Percentiles rank a stretch among this genome's conserved stretches.
phyloP scores from a whole-genome alignment of 163 green algal genomes.

The Smithsoniella earleae region DNA sequence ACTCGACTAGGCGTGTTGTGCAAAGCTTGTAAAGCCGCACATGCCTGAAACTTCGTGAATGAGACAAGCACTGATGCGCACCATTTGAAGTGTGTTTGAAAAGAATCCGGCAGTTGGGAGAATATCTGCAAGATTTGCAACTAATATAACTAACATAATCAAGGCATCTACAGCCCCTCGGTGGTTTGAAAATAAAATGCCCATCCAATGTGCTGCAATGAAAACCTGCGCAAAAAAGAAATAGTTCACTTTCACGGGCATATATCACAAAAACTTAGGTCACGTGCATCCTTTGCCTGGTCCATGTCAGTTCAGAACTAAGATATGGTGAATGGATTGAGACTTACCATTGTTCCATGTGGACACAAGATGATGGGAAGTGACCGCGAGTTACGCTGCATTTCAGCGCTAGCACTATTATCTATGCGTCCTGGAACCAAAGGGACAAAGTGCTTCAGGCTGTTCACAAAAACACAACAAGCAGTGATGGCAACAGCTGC shows the following conservation, averaged over 20 bases:
- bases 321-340: not conserved
- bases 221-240: not conserved
- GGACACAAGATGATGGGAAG: slow-evolving; percentile 16
- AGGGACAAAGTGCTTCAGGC: slow-evolving; percentile 12
- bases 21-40: too few species aligned
- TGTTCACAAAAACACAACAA: not conserved
- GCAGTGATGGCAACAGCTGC: not conserved
- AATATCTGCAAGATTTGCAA: not conserved
- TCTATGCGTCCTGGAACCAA: not conserved
- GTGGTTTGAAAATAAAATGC: not conserved
- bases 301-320: too few species aligned
- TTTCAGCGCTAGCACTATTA: not conserved
- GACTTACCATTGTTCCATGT: slow-evolving; percentile 10
- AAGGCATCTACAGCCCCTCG: not conserved
- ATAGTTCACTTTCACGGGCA: not conserved
- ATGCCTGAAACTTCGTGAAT: not conserved
- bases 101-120: not conserved
- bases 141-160: not conserved
- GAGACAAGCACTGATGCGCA: not conserved
- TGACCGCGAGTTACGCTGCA: too few species aligned
- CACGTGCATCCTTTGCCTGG: too few species aligned
- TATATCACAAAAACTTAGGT: not conserved
- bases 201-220: slow-evolving; percentile 23
- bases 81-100: not conserved
- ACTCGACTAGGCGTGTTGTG: too few species aligned